Conservation (phyloP, 2,329 filamentous ascomycete species). For the Sphaerulina vaccinii region DNA sequence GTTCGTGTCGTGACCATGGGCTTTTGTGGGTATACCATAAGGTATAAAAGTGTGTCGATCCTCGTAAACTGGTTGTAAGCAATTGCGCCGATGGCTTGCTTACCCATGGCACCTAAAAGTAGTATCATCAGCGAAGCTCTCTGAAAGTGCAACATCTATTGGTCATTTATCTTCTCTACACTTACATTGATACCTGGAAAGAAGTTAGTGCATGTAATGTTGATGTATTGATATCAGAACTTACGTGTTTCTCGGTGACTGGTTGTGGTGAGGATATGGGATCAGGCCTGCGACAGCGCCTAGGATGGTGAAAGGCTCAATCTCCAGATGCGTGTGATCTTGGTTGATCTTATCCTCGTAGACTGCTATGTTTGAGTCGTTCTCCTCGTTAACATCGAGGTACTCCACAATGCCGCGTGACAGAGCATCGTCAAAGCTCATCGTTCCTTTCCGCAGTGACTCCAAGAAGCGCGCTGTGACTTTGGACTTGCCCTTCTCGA, state of each 20-base stretch:
- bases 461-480: constrained; percentile 76
- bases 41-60: constrained; percentile 92
- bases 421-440: constrained; percentile 92
- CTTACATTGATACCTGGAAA: too few relatives aligned
- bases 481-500: constrained; percentile 81
- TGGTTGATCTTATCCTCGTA: constrained; percentile 81
- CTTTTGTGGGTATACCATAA: constrained; percentile 95
- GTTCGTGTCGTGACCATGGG: constrained; percentile 97
- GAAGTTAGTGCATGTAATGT: background rate
- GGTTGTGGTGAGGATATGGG: constrained; percentile 97
- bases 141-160: background rate
- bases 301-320: constrained; percentile 95
- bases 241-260: constrained; percentile 98
- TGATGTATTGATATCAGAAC: background rate
- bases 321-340: constrained; percentile 90
- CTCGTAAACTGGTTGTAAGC: constrained; percentile 97
- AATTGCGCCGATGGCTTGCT: constrained; percentile 98
- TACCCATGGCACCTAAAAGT: constrained; percentile 94
- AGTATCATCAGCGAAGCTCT: background rate
- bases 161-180: too few relatives aligned
- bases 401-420: constrained; percentile 91
- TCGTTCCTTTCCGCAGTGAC: constrained; percentile 76
- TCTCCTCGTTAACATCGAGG: constrained; percentile 96
- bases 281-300: constrained; percentile 95
- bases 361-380: constrained; percentile 89